Percentiles rank a stretch among this genome's conserved stretches.
Conservation (phyloP, 225 moss, liverwort and hornwort genomes). For the Marchantia polymorpha region DNA sequence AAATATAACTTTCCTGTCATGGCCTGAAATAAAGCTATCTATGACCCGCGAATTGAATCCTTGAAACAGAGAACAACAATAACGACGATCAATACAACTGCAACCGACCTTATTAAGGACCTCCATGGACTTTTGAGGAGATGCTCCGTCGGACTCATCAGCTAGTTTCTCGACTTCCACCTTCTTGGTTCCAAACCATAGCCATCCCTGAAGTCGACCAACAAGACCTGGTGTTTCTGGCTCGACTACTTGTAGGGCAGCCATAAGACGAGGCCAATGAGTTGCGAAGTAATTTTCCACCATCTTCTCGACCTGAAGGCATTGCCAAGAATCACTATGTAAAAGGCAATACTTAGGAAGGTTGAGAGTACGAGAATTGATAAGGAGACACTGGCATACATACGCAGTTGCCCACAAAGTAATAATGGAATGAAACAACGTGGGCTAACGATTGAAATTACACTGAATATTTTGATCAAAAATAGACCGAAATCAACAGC, state of each 20-base stretch:
- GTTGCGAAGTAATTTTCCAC: constrained; percentile 68
- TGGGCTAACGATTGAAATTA: not conserved
- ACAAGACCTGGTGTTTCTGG: constrained; percentile 52
- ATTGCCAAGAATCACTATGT: not conserved
- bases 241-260: constrained; percentile 46
- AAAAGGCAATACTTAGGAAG: not conserved
- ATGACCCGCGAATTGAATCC: too few species aligned
- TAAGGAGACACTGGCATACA: too few species aligned
- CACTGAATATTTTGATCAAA: not conserved
- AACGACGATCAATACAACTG: not conserved
- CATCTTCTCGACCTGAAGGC: constrained; percentile 65
- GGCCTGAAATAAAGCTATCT: too few species aligned
- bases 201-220: constrained; percentile 52
- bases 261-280: constrained; percentile 56
- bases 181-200: constrained; percentile 17
- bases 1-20: too few species aligned
- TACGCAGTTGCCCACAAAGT: not conserved
- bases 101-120: constrained; percentile 31
- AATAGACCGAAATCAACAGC: too few species aligned
- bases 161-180: constrained; percentile 10
- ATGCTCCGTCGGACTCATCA: not conserved
- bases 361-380: not conserved
- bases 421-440: too few species aligned
- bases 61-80: not conserved
- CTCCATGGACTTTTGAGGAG: constrained; percentile 23